These are phyloP conservation scores for Cryptococcus sp. DNA, from an alignment of 1,284 basidiomycete species.

Conservation along the genomic window DNA sequence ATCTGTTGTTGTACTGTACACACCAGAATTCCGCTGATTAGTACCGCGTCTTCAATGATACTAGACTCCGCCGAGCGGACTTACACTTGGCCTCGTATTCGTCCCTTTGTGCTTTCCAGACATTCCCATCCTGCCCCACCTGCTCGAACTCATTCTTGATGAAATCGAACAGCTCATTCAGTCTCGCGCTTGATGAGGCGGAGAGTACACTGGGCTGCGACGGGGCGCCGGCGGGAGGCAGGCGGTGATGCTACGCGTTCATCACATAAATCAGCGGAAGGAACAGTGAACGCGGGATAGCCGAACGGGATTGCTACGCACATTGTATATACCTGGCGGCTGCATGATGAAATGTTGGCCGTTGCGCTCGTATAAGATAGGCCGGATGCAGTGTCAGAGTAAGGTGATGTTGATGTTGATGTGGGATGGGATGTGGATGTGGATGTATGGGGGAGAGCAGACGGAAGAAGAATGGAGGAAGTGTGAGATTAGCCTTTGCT, in stretches of 20 bases:
- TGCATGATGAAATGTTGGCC: conserved; percentile 29
- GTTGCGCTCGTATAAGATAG: not conserved
- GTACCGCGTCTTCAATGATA: too few species aligned
- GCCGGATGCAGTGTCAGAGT: conserved; percentile 15
- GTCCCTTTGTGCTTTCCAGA: conserved; percentile 76
- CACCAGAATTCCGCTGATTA: too few species aligned
- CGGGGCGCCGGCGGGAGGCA: conserved; percentile 40
- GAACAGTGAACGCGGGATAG: not conserved
- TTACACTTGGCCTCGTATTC: conserved; percentile 85
- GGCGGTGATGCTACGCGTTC: conserved; percentile 44
- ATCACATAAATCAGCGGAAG: not conserved
- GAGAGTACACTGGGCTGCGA: conserved; percentile 26
- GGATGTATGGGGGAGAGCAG: not conserved
- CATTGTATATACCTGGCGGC: conserved; percentile 46
- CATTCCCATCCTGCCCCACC: conserved; percentile 67
- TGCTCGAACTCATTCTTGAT: conserved; percentile 85
- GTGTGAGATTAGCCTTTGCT: not conserved
- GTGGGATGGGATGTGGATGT: not conserved
- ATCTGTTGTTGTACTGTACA: conserved; percentile 66
- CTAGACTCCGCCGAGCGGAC: conserved; percentile 29
- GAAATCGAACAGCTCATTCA: conserved; percentile 78
- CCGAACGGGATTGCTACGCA: conserved; percentile 15
- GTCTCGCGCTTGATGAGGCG: conserved; percentile 49
- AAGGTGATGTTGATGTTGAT: not conserved
- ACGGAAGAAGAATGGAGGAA: not conserved